phyloP scores from a whole-genome alignment of 768 basidiomycete genomes.

The Flagelloscypha sp. region DNA sequence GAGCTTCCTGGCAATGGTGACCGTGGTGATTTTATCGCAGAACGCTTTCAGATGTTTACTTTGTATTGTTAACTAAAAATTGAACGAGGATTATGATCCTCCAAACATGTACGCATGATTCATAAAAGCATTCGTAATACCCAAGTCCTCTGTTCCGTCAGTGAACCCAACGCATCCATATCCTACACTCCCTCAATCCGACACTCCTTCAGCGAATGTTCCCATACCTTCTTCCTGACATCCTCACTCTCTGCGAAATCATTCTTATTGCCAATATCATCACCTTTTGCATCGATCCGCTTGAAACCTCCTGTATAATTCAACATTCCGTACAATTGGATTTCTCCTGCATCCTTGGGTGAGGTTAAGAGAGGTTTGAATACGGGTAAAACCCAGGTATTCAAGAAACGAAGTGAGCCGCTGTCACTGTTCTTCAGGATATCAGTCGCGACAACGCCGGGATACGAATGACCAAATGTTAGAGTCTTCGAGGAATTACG shows the following conservation, averaged over 20 bases:
- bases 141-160: too few relatives aligned
- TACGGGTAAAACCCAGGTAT: conserved; percentile 7
- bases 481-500: conserved; percentile 23
- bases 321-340: conserved; percentile 7
- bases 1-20: too few relatives aligned
- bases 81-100: too few relatives aligned
- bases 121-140: too few relatives aligned
- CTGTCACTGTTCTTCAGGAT: conserved; percentile 14
- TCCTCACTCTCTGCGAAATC: conserved; percentile 25
- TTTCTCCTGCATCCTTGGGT: conserved; percentile 15
- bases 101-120: too few relatives aligned
- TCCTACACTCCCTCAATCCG: too few relatives aligned
- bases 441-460: conserved; percentile 27
- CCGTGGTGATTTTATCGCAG: too few relatives aligned
- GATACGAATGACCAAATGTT: conserved; percentile 27
- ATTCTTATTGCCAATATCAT: conserved; percentile 22
- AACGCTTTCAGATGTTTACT: too few relatives aligned
- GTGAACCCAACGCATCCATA: too few relatives aligned
- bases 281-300: conserved; percentile 23
- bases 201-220: conserved; percentile 1
- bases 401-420: conserved; percentile 7
- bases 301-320: conserved; percentile 9
- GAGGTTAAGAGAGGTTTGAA: conserved; percentile 5
- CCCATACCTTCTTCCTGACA: conserved; percentile 20
- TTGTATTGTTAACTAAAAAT: too few relatives aligned